These are phyloP conservation scores for Porphyra umbilicalis DNA, from an alignment of 31 red algal genomes.

Conservation along the genomic window DNA sequence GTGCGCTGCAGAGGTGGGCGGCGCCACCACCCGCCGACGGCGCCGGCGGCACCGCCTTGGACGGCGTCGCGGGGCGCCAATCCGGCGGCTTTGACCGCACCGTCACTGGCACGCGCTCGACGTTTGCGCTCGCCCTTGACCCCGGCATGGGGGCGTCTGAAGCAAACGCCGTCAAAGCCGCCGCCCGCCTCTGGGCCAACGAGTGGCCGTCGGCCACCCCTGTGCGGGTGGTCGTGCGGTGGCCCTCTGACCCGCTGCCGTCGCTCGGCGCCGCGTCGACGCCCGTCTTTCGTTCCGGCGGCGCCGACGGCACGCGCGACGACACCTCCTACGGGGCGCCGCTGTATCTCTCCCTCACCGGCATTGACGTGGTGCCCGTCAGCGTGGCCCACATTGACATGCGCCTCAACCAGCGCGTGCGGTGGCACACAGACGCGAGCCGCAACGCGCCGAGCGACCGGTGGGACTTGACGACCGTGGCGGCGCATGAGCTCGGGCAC, in stretches of 20 bases:
- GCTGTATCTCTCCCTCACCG: not conserved
- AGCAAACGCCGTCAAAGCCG: not conserved
- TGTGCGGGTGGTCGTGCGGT: not conserved
- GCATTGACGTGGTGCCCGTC: not conserved
- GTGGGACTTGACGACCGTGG: conserved; percentile 50
- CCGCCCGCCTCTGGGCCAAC: not conserved
- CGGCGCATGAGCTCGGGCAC: conserved; percentile 56
- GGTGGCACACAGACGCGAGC: not conserved
- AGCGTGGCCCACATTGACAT: not conserved
- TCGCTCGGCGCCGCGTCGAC: not conserved
- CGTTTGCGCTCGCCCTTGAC: not conserved
- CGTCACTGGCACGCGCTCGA: not conserved
- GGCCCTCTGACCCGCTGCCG: not conserved
- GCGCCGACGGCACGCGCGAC: not conserved
- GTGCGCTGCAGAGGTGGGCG: not conserved
- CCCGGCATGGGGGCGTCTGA: not conserved
- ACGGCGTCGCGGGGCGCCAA: not conserved
- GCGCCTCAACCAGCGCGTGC: not conserved
- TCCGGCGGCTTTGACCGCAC: not conserved
- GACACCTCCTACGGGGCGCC: not conserved
- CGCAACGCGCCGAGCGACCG: not conserved
- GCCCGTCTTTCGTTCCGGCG: not conserved
- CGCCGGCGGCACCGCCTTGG: not conserved
- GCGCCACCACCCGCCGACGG: not conserved
- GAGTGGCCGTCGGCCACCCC: not conserved